A percentile compares a stretch with the other conserved stretches of the same genome.
Conservation (phyloP, 192 early-diverging fungal genomes). For the Coemansia sp. region DNA sequence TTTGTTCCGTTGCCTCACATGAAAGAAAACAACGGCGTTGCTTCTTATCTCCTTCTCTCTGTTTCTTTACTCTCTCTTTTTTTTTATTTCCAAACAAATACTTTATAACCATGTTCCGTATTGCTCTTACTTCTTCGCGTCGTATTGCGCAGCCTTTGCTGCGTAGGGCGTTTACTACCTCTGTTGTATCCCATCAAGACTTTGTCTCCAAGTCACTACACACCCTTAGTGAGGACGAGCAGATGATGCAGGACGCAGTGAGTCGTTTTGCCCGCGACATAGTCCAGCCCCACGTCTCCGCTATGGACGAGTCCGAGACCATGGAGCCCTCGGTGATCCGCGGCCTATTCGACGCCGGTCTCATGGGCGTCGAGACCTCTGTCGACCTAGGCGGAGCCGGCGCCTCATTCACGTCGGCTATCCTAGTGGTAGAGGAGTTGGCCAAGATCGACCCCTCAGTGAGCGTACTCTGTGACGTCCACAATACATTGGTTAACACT, state of each 20-base stretch:
- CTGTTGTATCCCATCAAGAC: not conserved
- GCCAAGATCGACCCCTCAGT: constrained; percentile 96
- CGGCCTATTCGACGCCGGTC: constrained; percentile 87
- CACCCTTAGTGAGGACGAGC: constrained; percentile 87
- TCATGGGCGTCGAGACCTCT: constrained; percentile 94
- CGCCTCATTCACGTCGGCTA: constrained; percentile 81
- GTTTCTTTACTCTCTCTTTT: not conserved
- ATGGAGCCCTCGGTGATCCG: constrained; percentile 79
- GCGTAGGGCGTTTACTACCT: constrained; percentile 6
- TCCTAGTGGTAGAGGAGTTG: constrained; percentile 88
- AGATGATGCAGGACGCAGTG: constrained; percentile 75
- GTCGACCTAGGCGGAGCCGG: constrained; percentile 80
- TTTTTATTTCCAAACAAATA: not conserved
- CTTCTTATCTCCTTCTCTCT: not conserved
- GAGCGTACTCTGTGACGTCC: constrained; percentile 90
- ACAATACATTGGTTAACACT: constrained; percentile 98
- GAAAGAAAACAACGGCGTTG: no score
- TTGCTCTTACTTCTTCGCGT: constrained; percentile 8
- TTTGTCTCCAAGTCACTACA: constrained; percentile 64
- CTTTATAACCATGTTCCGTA: constrained; percentile 14
- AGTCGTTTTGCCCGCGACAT: constrained; percentile 82
- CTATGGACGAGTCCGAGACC: constrained; percentile 93
- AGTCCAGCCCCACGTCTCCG: constrained; percentile 79
- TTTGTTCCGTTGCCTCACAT: no score
- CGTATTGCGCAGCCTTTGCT: not conserved